Evolutionary conservation across 1,284 basidiomycete genomes (phyloP).

Genomic region (Neolentinus lepideus): DNA sequence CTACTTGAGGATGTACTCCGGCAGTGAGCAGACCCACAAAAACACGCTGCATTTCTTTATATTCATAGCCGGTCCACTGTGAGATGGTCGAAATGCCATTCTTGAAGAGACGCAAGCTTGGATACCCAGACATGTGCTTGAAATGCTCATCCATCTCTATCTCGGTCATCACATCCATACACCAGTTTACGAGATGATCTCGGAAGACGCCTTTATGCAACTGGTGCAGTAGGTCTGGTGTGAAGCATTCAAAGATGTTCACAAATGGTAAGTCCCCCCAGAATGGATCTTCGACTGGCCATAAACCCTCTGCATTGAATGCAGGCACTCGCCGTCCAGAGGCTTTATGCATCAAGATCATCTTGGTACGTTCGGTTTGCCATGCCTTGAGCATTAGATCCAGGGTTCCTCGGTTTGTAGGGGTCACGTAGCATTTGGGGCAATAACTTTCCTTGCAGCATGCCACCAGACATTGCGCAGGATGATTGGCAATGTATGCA

Average conservation of each 20-base stretch:
- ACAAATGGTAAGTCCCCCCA: constrained; percentile 16
- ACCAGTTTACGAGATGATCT: constrained; percentile 22
- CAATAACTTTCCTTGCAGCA: constrained; percentile 14
- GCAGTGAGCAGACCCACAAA: constrained; percentile 16
- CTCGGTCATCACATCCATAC: constrained; percentile 8
- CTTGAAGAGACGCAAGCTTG: constrained; percentile 17
- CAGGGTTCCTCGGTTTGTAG: constrained; percentile 10
- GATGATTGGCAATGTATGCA: constrained; percentile 18
- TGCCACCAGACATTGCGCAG: constrained; percentile 16
- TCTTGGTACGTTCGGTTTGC: not conserved
- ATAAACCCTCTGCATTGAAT: not conserved
- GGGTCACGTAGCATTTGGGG: constrained; percentile 10
- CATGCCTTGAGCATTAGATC: not conserved
- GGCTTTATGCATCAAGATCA: not conserved
- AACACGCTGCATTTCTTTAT: constrained; percentile 16
- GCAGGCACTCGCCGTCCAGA: not conserved
- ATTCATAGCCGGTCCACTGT: constrained; percentile 19
- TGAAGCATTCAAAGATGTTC: constrained; percentile 15
- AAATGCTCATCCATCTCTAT: constrained; percentile 18
- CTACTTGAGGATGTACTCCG: not conserved
- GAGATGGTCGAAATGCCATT: constrained; percentile 17
- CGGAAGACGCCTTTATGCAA: constrained; percentile 22
- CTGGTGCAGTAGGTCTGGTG: constrained; percentile 21
- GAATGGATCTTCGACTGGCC: constrained; percentile 16
- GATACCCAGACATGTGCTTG: constrained; percentile 9